Evolutionary conservation across 352 stramenopile species (phyloP), one percentile per base, ranked within the genome.

Genomic region (Pythium volutum): DNA sequence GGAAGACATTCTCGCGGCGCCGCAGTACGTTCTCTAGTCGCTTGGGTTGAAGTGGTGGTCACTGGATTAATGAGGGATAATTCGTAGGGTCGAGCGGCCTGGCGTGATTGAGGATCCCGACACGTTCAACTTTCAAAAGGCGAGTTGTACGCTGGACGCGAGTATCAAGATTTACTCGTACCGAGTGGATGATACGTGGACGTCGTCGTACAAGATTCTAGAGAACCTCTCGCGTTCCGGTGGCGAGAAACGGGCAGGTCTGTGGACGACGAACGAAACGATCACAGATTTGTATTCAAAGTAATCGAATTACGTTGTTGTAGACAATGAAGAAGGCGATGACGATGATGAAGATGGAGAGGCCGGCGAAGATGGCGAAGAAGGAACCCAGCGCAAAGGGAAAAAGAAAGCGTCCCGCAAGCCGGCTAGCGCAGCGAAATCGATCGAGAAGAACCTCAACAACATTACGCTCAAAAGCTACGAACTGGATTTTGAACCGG

Each of bases 141-240:
- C 97, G 26, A 98, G 87, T 60, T 99, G 97, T 71, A 99, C 97
- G 18, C 69, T 99, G n/a, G 96, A 99, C 69, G 97, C 97, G 2
- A 98, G 88, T 65, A 95, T 99, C 25, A 99, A 99, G 74, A 99
- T 99, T 63, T 99, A 99, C 74, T 98, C 93, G 36, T 98, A 98
- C 71, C 92, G 97, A 55, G 97, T 99, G 31, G 97, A 99, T 67
- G 96, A 99, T 70, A 98, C 97, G 48, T 97, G 97, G 81, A 91
- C 96, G 38, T 97, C 91, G 48, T 98, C 91, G 47, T 98, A 98
- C 73, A 98, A 98, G 58, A 97, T 99, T 16, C 66, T 99, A n/a
- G 96, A 98, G 53, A 99, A 98, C 69, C 76, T 99, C 16, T 98
- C 96, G 43, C 81, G 95, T 46, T 88, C 70, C 5, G 84, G 64